phyloP scores from a whole-genome alignment of 257 asterid species.

The Solanum piurae region DNA sequence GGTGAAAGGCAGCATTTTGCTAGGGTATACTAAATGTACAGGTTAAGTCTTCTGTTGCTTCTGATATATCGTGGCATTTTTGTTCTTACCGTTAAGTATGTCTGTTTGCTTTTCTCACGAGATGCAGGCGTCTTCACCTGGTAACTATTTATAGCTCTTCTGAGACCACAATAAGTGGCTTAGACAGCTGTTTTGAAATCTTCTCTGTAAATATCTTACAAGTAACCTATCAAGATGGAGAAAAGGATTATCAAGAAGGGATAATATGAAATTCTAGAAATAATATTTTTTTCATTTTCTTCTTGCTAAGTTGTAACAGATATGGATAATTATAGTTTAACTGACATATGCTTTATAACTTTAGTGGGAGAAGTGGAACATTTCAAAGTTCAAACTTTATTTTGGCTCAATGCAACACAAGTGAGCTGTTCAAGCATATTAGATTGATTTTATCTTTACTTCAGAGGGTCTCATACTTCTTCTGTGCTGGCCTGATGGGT shows the following conservation, averaged over 20 bases:
- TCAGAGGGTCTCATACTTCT: neutral
- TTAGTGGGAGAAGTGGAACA: neutral
- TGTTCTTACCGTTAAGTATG: neutral
- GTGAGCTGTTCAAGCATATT: neutral
- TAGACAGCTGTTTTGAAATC: neutral
- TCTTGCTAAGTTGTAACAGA: neutral
- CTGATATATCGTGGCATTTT: neutral
- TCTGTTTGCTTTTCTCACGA: neutral
- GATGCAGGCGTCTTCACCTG: neutral
- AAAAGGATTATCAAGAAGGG: neutral
- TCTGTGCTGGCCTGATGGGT: neutral
- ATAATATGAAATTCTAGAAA: neutral
- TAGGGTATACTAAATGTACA: neutral
- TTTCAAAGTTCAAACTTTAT: neutral
- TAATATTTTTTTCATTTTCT: neutral
- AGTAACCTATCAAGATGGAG: neutral
- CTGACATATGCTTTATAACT: neutral
- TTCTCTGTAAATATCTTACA: neutral
- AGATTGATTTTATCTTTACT: neutral
- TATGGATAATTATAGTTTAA: neutral
- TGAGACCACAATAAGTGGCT: neutral
- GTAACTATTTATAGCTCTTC: neutral
- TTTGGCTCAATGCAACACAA: neutral
- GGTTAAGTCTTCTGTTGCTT: neutral
- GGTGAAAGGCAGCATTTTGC: neutral